phyloP scores from a whole-genome alignment of 2,329 filamentous ascomycete species.

The Fonsecaea erecta region DNA sequence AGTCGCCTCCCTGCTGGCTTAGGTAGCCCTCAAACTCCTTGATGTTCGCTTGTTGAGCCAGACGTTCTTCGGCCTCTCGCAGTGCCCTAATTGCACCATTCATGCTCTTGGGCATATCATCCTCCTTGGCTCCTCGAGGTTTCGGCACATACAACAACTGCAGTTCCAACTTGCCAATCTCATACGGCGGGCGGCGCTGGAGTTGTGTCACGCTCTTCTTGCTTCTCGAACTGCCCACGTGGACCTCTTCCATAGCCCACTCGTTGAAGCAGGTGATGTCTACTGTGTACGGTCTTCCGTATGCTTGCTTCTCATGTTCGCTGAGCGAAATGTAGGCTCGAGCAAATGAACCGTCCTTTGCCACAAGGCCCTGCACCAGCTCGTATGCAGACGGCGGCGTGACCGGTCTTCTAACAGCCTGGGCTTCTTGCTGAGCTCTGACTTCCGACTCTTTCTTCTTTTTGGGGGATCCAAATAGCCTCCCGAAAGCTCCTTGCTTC shows the following conservation, averaged over 20 bases:
- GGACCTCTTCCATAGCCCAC: slow-evolving; percentile 88
- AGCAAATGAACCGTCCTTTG: slow-evolving; percentile 90
- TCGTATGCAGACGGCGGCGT: slow-evolving; percentile 39
- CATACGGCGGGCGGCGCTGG: slow-evolving; percentile 86
- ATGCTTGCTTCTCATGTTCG: slow-evolving; percentile 87
- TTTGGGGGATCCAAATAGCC: slow-evolving; percentile 91
- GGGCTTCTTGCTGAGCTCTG: slow-evolving; percentile 79
- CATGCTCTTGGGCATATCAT: slow-evolving; percentile 99
- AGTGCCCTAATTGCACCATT: slow-evolving; percentile 93
- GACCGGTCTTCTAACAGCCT: slow-evolving; percentile 58
- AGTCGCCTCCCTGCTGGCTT: slow-evolving; percentile 97
- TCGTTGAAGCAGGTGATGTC: slow-evolving; percentile 98
- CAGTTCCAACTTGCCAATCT: slow-evolving; percentile 89
- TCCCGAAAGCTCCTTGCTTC: slow-evolving; percentile 88
- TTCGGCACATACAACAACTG: slow-evolving; percentile 94
- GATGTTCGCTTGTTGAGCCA: slow-evolving; percentile 43
- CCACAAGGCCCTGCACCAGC: slow-evolving; percentile 70
- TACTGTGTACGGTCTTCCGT: slow-evolving; percentile 82
- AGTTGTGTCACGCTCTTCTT: slow-evolving; percentile 78
- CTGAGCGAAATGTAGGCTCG: slow-evolving; percentile 92
- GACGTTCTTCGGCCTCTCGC: slow-evolving; percentile 81
- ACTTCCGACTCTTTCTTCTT: slow-evolving; percentile 95
- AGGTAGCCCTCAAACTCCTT: slow-evolving; percentile 77
- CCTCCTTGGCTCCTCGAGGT: slow-evolving; percentile 81
- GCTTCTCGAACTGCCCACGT: slow-evolving; percentile 87